A percentile compares a stretch with the other conserved stretches of the same genome.
Evolutionary conservation across 768 basidiomycete species (phyloP).

Genomic region (Pleurotus platypus): DNA sequence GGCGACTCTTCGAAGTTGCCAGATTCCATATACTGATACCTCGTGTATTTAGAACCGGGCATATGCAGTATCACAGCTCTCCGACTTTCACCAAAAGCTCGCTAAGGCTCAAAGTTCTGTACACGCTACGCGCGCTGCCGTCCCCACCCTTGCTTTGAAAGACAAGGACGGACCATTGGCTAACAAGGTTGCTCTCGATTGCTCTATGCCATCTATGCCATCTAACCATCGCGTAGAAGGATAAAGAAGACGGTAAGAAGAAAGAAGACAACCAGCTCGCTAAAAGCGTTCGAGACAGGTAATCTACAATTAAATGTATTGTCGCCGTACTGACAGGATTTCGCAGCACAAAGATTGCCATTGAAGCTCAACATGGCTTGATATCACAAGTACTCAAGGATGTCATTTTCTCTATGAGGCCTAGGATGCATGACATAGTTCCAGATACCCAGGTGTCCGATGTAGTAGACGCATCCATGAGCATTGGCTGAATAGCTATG

Average conservation of each 20-base stretch:
- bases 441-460: constrained; percentile 31
- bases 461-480: constrained; percentile 36
- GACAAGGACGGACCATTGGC: constrained; percentile 36
- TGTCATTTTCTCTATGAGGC: constrained; percentile 74
- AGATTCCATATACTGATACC: no score
- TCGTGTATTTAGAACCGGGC: constrained; percentile 69
- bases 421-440: constrained; percentile 20
- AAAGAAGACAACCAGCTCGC: constrained; percentile 85
- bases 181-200: constrained; percentile 37
- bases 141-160: constrained; percentile 41
- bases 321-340: not conserved
- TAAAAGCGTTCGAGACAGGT: constrained; percentile 93
- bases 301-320: constrained; percentile 14
- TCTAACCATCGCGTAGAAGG: constrained; percentile 29
- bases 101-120: constrained; percentile 63
- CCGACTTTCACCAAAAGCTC: constrained; percentile 89
- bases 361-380: constrained; percentile 91
- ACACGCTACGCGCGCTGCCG: constrained; percentile 51
- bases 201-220: not conserved
- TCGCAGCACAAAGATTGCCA: constrained; percentile 78
- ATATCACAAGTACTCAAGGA: constrained; percentile 94
- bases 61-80: constrained; percentile 88
- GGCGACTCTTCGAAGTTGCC: constrained; percentile 16
- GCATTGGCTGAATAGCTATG: constrained; percentile 33
- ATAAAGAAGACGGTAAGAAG: constrained; percentile 65